These are phyloP conservation scores for Talaromyces sp. DNA, from an alignment of 2,329 filamentous ascomycete species.

Conservation along the genomic window DNA sequence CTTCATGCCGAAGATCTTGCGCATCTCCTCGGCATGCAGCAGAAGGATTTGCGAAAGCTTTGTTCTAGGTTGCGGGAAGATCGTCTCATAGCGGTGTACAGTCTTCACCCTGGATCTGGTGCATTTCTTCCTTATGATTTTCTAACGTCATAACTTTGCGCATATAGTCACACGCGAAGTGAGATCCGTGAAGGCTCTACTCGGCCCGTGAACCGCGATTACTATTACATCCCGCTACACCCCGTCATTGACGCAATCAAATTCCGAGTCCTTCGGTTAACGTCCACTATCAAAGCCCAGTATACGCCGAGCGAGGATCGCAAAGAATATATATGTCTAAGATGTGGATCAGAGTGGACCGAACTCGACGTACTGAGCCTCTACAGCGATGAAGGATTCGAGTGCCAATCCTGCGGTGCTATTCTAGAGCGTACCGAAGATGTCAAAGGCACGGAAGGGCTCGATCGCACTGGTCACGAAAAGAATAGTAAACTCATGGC, in stretches of 20 bases:
- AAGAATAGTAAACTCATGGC: conserved; percentile 50
- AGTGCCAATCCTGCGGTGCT: conserved; percentile 72
- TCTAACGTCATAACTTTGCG: conserved; percentile 7
- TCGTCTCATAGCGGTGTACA: conserved; percentile 76
- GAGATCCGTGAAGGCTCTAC: conserved; percentile 78
- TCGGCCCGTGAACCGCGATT: conserved; percentile 79
- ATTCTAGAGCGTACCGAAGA: conserved; percentile 45
- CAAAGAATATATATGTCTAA: conserved; percentile 83
- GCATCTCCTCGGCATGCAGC: conserved; percentile 81
- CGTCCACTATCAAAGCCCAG: conserved; percentile 81
- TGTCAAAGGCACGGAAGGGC: conserved; percentile 41
- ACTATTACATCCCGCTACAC: conserved; percentile 96
- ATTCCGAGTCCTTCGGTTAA: conserved; percentile 83
- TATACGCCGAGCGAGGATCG: conserved; percentile 77
- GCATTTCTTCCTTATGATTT: neutral
- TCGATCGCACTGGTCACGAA: conserved; percentile 47
- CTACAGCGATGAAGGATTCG: conserved; percentile 65
- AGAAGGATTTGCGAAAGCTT: conserved; percentile 86
- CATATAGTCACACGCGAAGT: conserved; percentile 62
- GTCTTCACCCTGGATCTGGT: conserved; percentile 21
- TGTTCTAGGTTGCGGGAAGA: conserved; percentile 82
- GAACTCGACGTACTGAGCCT: conserved; percentile 83
- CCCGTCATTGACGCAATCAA: conserved; percentile 95
- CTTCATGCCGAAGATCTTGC: conserved; percentile 85
- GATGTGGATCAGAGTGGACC: conserved; percentile 83